Base-by-base conservation (phyloP, 495 filamentous ascomycete species). In the Penicillium herquei region DNA sequence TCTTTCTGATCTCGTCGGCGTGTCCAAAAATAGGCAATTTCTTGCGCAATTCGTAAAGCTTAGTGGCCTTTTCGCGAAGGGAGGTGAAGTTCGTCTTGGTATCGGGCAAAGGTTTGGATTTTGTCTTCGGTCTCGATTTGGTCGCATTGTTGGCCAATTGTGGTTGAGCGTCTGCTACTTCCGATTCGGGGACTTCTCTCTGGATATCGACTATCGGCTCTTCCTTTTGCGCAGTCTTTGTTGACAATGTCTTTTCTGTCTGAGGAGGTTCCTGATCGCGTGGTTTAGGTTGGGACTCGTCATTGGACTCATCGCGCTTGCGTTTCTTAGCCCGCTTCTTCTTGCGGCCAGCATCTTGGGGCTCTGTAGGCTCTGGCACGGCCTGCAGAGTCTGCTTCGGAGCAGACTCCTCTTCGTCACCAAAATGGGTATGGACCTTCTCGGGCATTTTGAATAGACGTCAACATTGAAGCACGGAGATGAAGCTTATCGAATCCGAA, bases 21-120 rank as follows among this genome's bases (percentile, higher is more conserved):
- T 89, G 80, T 1, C 76, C 65, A 83, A 91, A 96, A 47, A 98
- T 91, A 0, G 94, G 95, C 0, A 98, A 79, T 5, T 80, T 80
- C 63, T 87, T 78, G 10, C 85, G 78, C 9, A 74, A 62, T 67
- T 81, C 65, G 55, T 78, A 75, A 3, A 89, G 70, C 1, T 61
- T 61, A 39, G 70, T 69, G 21, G 81, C 79, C 51, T 75, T 79
- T 49, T 75, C 72, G 51, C 68, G 70, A 8, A 83, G 61, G 12
- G 69, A 65, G 7, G 58, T 47, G 56, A 69, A 73, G 30, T 69
- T 68, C 45, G 54, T 58, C 48, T 69, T 69, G 35, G 50, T 59
- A 37, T 67, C 62, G 42, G 50, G 39, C 37, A 65, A 45, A 13
- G 55, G 33, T 34, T 64, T 67, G 17, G 50, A 43, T 16, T 64